Evolutionary conservation across 495 filamentous ascomycete species (phyloP).

Genomic region (Parachaetomium inaequale): DNA sequence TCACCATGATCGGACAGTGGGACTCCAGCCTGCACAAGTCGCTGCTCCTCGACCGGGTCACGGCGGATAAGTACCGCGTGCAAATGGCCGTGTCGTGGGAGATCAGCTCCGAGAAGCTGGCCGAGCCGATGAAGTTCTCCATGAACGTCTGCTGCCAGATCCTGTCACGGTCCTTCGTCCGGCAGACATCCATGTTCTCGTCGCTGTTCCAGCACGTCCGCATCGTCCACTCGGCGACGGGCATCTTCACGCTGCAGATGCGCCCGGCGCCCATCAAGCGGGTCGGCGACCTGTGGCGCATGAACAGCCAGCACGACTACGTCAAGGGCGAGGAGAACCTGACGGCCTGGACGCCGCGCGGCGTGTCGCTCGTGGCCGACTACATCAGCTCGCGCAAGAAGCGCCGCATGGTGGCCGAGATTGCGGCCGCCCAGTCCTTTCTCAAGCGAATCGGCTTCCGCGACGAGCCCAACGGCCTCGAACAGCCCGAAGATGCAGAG

Average conservation of each 20-base stretch:
- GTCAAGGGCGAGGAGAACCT: conserved; percentile 91
- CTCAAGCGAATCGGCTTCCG: conserved; percentile 50
- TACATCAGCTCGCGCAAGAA: conserved; percentile 69
- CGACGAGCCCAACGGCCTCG: conserved; percentile 26
- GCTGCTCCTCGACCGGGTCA: conserved; percentile 81
- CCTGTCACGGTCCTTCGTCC: conserved; percentile 75
- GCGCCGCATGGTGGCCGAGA: conserved; percentile 66
- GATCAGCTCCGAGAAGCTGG: conserved; percentile 70
- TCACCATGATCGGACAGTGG: conserved; percentile 87
- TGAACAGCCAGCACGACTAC: conserved; percentile 91
- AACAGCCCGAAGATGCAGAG: conserved; percentile 23
- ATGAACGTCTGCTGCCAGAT: conserved; percentile 78
- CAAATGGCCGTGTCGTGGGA: conserved; percentile 85
- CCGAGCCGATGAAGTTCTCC: conserved; percentile 79
- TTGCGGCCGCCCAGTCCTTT: conserved; percentile 72
- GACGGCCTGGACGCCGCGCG: conserved; percentile 78
- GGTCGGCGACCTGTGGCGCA: conserved; percentile 90
- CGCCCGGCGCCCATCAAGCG: conserved; percentile 85
- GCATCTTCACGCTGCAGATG: conserved; percentile 80
- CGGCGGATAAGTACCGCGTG: conserved; percentile 84
- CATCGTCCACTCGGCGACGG: conserved; percentile 79
- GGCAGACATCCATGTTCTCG: conserved; percentile 80
- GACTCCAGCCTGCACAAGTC: conserved; percentile 92
- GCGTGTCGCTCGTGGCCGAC: conserved; percentile 81
- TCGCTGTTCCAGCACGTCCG: conserved; percentile 79